Evolutionary conservation across 2,329 filamentous ascomycete species (phyloP).

Genomic region (Pseudogymnoascus sp.): DNA sequence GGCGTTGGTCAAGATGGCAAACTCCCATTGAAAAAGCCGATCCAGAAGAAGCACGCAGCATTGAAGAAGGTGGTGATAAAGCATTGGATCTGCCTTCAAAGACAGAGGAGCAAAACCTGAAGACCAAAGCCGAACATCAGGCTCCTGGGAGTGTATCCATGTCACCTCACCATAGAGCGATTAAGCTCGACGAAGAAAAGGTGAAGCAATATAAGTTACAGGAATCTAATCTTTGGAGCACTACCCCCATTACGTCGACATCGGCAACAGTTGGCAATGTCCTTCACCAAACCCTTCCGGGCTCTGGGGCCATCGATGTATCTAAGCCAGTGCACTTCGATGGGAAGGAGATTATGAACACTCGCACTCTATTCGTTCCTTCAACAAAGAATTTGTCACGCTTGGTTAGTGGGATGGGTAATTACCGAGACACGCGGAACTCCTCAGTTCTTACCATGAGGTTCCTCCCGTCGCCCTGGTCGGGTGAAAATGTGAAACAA

Average conservation of each 20-base stretch:
- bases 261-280: conserved; percentile 5
- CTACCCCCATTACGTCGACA: neutral
- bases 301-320: neutral
- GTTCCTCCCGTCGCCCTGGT: conserved; percentile 12
- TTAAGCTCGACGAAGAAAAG: neutral
- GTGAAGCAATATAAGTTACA: neutral
- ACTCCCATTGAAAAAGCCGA: conserved; percentile 17
- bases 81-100: neutral
- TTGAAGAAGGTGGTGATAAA: neutral
- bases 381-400: conserved; percentile 8
- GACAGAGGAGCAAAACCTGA: neutral
- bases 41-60: neutral
- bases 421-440: neutral
- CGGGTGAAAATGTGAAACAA: conserved; percentile 10
- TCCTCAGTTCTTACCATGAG: conserved; percentile 5
- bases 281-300: neutral
- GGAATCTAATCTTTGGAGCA: neutral
- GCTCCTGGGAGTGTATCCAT: neutral
- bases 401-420: neutral
- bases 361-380: neutral
- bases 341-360: neutral
- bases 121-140: neutral
- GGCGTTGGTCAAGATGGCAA: conserved; percentile 25
- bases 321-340: neutral
- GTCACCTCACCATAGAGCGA: neutral